phyloP scores from a whole-genome alignment of 768 basidiomycete genomes.

The Agaricus blazei region DNA sequence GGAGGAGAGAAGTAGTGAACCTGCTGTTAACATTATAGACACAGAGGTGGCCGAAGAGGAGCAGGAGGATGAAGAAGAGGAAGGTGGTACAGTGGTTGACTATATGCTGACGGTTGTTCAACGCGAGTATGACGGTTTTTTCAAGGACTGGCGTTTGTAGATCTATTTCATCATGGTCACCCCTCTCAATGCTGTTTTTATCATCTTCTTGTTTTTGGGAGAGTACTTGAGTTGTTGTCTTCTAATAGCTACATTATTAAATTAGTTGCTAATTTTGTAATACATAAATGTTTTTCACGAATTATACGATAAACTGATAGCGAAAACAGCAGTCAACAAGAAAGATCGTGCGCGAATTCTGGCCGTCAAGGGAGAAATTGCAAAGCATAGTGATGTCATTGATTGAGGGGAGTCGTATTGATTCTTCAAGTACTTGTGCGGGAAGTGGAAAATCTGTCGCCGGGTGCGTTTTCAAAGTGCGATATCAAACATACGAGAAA shows the following conservation, averaged over 20 bases:
- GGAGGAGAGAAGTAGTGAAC: conserved; percentile 4
- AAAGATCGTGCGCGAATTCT: neutral
- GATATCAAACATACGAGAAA: conserved; percentile 12
- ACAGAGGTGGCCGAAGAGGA: conserved; percentile 19
- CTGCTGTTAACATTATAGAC: conserved; percentile 22
- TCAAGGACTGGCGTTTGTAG: conserved; percentile 66
- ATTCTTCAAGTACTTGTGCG: too few relatives aligned
- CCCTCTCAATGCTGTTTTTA: neutral
- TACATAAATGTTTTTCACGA: neutral
- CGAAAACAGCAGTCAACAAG: neutral
- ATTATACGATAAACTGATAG: neutral
- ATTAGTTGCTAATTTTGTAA: neutral
- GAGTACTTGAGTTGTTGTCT: too few relatives aligned
- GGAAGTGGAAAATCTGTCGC: too few relatives aligned
- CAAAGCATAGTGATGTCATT: neutral
- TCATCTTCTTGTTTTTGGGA: neutral
- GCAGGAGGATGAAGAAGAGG: conserved; percentile 26
- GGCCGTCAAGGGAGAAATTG: too few relatives aligned
- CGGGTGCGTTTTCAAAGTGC: neutral
- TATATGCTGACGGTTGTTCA: conserved; percentile 76
- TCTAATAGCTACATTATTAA: neutral
- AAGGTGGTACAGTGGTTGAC: conserved; percentile 74
- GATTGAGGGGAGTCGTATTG: too few relatives aligned
- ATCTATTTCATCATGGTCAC: neutral
- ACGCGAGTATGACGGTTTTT: conserved; percentile 55